Percentiles rank a stretch among this genome's conserved stretches.
Evolutionary conservation across 352 stramenopile species (phyloP).

Genomic region (Phytophthora tubulina): DNA sequence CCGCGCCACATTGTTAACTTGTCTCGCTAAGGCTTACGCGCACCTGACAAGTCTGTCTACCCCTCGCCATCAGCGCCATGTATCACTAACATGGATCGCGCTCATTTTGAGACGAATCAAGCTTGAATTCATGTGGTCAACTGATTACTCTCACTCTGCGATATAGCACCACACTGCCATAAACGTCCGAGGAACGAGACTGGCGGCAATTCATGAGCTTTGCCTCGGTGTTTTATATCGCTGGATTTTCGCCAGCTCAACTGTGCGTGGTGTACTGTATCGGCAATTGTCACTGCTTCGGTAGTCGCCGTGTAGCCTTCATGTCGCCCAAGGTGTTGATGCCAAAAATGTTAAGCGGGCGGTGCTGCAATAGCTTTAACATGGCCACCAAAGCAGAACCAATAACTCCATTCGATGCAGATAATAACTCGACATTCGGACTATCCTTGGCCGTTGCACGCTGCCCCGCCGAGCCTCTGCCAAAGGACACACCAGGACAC

Average conservation of each 20-base stretch:
- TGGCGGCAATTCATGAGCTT: background rate
- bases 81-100: background rate
- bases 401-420: background rate
- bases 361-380: slow-evolving; percentile 4
- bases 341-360: slow-evolving; percentile 4
- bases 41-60: background rate
- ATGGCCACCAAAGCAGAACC: background rate
- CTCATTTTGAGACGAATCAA: no score
- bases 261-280: background rate
- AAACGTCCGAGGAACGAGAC: background rate
- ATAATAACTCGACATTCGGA: no score
- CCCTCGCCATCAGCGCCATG: slow-evolving; percentile 10
- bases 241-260: slow-evolving; percentile 20
- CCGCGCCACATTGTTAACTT: background rate
- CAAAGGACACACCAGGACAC: background rate
- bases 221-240: slow-evolving; percentile 3
- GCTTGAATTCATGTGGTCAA: no score
- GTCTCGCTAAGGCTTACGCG: slow-evolving; percentile 2
- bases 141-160: slow-evolving; percentile 12
- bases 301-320: slow-evolving; percentile 9
- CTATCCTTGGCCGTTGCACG: no score
- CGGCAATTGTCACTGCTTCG: slow-evolving; percentile 12
- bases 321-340: slow-evolving; percentile 16
- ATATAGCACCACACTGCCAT: slow-evolving; percentile 18
- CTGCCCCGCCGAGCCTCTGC: no score